These are phyloP conservation scores for Geranomyces variabilis DNA, from an alignment of 192 early-diverging fungal genomes.

Conservation along the genomic window DNA sequence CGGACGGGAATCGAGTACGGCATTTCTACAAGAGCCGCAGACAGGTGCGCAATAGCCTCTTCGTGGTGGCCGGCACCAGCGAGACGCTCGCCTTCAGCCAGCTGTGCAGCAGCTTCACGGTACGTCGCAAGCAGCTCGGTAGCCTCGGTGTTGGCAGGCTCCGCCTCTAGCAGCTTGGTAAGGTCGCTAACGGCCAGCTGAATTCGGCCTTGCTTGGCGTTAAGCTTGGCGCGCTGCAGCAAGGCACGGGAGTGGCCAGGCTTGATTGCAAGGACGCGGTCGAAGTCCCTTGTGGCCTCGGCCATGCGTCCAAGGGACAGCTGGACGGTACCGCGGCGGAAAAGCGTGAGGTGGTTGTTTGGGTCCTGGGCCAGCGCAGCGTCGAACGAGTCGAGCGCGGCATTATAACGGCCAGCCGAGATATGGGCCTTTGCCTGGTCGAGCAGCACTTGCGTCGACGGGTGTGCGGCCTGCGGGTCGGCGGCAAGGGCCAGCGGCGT, in stretches of 20 bases:
- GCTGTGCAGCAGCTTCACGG: conserved; percentile 48
- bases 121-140: conserved; percentile 37
- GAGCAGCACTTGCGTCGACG: conserved; percentile 30
- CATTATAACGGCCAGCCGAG: conserved; percentile 47
- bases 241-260: conserved; percentile 82
- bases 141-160: conserved; percentile 34
- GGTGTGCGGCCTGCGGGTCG: neutral
- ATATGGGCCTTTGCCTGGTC: conserved; percentile 47
- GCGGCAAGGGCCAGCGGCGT: too few species aligned
- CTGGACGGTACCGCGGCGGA: conserved; percentile 82
- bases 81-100: conserved; percentile 38
- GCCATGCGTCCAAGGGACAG: conserved; percentile 71
- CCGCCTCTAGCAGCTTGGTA: conserved; percentile 40
- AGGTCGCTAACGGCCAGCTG: conserved; percentile 66
- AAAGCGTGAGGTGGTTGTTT: conserved; percentile 83
- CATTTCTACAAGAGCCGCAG: conserved; percentile 22
- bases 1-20: conserved; percentile 53
- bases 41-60: conserved; percentile 45
- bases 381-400: conserved; percentile 65
- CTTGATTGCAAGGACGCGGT: conserved; percentile 75
- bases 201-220: conserved; percentile 70
- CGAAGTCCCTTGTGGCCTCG: conserved; percentile 82
- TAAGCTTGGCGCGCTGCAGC: conserved; percentile 72
- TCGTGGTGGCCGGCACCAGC: conserved; percentile 41
- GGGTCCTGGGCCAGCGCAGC: conserved; percentile 74